Evolutionary conservation across 1,284 basidiomycete genomes (phyloP).

Genomic region (Paramarasmius palmivorus): DNA sequence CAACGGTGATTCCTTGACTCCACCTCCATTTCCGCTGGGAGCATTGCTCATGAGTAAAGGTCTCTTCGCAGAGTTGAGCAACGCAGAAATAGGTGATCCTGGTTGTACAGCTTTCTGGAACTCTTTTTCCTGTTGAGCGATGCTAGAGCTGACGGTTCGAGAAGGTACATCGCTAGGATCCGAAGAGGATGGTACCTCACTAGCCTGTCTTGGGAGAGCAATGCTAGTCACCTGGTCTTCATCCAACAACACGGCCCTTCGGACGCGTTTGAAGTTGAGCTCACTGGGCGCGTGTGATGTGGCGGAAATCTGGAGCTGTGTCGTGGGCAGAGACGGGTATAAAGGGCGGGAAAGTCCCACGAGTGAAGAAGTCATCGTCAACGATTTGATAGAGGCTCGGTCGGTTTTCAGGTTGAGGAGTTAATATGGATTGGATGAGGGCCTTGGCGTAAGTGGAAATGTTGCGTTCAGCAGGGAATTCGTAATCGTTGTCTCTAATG

Average conservation of each 20-base stretch:
- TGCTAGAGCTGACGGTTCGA: constrained; percentile 53
- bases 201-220: constrained; percentile 32
- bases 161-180: constrained; percentile 18
- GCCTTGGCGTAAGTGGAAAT: constrained; percentile 76
- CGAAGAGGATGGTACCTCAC: constrained; percentile 14
- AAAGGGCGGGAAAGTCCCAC: constrained; percentile 78
- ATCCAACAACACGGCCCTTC: constrained; percentile 61
- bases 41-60: constrained; percentile 75
- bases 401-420: constrained; percentile 77
- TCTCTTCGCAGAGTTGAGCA: constrained; percentile 87
- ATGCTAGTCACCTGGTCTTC: constrained; percentile 52
- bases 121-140: constrained; percentile 91
- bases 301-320: constrained; percentile 70
- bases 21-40: constrained; percentile 24
- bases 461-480: constrained; percentile 80
- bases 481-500: constrained; percentile 93
- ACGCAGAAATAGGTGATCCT: constrained; percentile 89
- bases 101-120: constrained; percentile 96
- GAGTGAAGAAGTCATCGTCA: constrained; percentile 82
- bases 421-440: constrained; percentile 86
- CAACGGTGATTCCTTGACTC: constrained; percentile 49
- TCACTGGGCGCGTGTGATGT: constrained; percentile 68
- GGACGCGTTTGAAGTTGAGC: constrained; percentile 68
- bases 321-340: constrained; percentile 83
- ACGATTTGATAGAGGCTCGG: constrained; percentile 88